phyloP scores from a whole-genome alignment of 257 asterid species.

The Primulina huaijiensis region DNA sequence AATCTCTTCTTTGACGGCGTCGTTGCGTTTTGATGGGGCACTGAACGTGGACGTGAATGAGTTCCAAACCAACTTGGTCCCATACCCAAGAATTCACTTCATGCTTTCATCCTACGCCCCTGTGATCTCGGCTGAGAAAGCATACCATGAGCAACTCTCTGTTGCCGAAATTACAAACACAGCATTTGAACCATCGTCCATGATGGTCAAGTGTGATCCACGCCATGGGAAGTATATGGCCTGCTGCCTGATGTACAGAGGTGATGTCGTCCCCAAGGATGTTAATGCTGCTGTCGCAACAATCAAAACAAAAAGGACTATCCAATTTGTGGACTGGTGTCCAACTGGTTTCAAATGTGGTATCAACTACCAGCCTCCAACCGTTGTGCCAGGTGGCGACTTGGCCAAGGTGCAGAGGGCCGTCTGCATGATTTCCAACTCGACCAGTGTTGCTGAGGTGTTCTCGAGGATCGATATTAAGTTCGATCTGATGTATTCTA shows the following conservation, averaged over 20 bases:
- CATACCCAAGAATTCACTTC: slow-evolving; percentile 93
- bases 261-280: slow-evolving; percentile 94
- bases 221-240: slow-evolving; percentile 99
- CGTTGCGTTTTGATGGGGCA: slow-evolving; percentile 89
- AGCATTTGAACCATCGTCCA: slow-evolving; percentile 93
- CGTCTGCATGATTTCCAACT: slow-evolving; percentile 93
- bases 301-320: slow-evolving; percentile 93
- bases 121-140: slow-evolving; percentile 88
- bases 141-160: slow-evolving; percentile 91
- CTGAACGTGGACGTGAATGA: slow-evolving; percentile 90
- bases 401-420: slow-evolving; percentile 97
- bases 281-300: slow-evolving; percentile 97
- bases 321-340: slow-evolving; percentile 97
- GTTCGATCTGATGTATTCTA: slow-evolving; percentile 87
- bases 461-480: slow-evolving; percentile 91
- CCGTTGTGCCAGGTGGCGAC: slow-evolving; percentile 95
- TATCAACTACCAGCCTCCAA: slow-evolving; percentile 93
- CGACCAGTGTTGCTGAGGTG: slow-evolving; percentile 95
- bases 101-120: slow-evolving; percentile 98
- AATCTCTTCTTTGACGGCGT: slow-evolving; percentile 85
- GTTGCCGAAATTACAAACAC: slow-evolving; percentile 94
- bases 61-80: slow-evolving; percentile 95
- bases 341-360: slow-evolving; percentile 98
- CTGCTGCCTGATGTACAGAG: slow-evolving; percentile 94
- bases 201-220: slow-evolving; percentile 96